Evolutionary conservation across 2,329 filamentous ascomycete genomes (phyloP), one percentile per base, ranked within the genome.

Genomic region (Fusarium sp.): DNA sequence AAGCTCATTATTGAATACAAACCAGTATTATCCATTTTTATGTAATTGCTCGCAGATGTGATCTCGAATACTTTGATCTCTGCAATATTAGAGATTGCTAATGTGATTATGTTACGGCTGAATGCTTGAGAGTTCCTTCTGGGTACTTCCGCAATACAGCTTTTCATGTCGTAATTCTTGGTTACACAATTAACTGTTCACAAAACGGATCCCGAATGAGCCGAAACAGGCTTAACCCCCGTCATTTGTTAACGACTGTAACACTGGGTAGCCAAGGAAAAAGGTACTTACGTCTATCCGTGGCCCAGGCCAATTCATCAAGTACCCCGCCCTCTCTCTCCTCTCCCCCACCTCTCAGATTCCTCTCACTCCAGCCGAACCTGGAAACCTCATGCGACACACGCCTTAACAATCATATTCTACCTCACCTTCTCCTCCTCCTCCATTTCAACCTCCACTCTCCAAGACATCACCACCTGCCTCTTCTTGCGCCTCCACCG

Each of bases 351-450:
- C 48, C 60, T 59, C 25, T 40, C n/a, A n/a, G n/a, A n/a, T n/a
- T 23, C 22, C 44, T 50, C 27, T 59, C 40, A 50, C 64, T 51
- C 30, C 32, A 25, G 17, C 41, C 51, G 48, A 37, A 66, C 27
- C 27, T 30, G 27, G 27, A 30, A 30, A 30, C 52, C 57, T 63
- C 39, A 67, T 67, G 63, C 62, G 64, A 63, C 64, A 50, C 37
- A 50, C 37, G 50, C 27, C 37, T 33, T n/a, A 57, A 39, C 39
- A 15, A 47, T 52, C 59, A 48, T 51, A 60, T 37, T 37, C 35
- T 33, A 33, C 56, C 37, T 53, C 30, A 33, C 32, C 30, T 40
- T 43, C 41, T 45, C 25, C 25, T 25, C 23, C 23, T 56, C 39
- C 50, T 45, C 52, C 35, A 59, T 43, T 61, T 43, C 45, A 43